Percentiles rank a stretch among this genome's conserved stretches.
These are phyloP conservation scores for Penicillium sp. DNA, from an alignment of 2,329 filamentous ascomycete species.

Conservation along the genomic window DNA sequence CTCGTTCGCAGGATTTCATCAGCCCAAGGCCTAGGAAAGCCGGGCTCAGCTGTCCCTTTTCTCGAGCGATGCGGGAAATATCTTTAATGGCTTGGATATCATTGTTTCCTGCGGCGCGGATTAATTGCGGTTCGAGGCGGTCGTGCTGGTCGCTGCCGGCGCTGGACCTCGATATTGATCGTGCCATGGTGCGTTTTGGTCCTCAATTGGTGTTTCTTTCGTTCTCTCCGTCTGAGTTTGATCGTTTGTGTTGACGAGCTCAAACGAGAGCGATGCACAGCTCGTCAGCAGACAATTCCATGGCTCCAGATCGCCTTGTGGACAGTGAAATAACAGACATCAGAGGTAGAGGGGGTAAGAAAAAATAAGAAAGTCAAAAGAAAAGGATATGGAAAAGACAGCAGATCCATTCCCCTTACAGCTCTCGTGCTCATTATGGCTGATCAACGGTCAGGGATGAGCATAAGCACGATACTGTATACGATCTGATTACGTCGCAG, in stretches of 20 bases:
- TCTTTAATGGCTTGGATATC: constrained; percentile 29
- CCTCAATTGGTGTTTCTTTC: not conserved
- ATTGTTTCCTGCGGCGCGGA: constrained; percentile 38
- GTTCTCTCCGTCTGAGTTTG: no score
- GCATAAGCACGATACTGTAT: not conserved
- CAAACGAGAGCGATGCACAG: no score
- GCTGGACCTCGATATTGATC: constrained; percentile 22
- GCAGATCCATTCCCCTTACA: not conserved
- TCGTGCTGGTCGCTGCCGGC: constrained; percentile 33
- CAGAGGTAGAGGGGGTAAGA: no score
- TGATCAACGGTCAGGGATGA: not conserved
- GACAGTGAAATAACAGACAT: no score
- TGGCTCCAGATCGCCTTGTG: not conserved
- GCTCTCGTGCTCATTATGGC: not conserved
- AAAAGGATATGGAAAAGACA: no score
- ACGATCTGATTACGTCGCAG: no score
- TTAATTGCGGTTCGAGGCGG: constrained; percentile 39
- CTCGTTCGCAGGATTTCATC: constrained; percentile 39
- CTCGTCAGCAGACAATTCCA: not conserved
- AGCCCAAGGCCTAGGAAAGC: constrained; percentile 38
- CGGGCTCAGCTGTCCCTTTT: constrained; percentile 33
- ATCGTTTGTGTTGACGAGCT: no score
- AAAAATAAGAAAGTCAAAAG: no score
- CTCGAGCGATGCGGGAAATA: constrained; percentile 30
- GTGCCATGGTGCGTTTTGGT: constrained; percentile 6